These are phyloP conservation scores for Pulveroboletus sp. DNA, from an alignment of 768 basidiomycete species.

Conservation along the genomic window DNA sequence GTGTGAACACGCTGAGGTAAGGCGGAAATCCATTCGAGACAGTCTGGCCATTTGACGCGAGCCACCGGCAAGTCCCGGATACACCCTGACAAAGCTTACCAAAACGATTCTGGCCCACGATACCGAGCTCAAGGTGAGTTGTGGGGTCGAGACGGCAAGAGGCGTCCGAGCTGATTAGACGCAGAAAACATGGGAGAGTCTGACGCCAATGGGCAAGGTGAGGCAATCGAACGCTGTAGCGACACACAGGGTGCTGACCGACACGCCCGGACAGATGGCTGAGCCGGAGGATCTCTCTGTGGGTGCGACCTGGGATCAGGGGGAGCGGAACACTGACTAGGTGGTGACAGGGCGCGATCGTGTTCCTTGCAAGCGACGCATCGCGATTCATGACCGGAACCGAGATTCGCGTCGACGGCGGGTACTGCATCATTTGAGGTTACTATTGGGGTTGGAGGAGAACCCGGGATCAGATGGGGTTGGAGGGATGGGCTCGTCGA, in stretches of 20 bases:
- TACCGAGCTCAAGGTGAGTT: constrained; percentile 62
- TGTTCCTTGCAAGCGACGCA: constrained; percentile 88
- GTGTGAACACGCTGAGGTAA: constrained; percentile 79
- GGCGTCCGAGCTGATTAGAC: background rate
- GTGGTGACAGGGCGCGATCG: constrained; percentile 66
- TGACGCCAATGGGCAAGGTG: constrained; percentile 86
- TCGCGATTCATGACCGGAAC: constrained; percentile 87
- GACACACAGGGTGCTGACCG: constrained; percentile 16
- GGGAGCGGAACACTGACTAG: background rate
- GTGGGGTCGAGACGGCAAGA: too few species aligned
- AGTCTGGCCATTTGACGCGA: background rate
- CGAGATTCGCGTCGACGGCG: constrained; percentile 84
- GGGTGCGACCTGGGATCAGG: constrained; percentile 17
- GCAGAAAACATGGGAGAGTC: constrained; percentile 76
- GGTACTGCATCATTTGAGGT: constrained; percentile 65
- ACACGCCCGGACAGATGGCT: constrained; percentile 55
- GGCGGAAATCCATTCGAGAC: constrained; percentile 1
- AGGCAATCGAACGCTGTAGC: background rate
- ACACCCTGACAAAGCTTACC: constrained; percentile 91
- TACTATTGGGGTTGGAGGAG: constrained; percentile 1
- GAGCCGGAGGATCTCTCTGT: constrained; percentile 90
- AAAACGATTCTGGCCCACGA: constrained; percentile 75
- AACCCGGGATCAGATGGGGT: constrained; percentile 10
- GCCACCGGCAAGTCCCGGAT: constrained; percentile 64
- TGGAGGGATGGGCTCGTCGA: constrained; percentile 5